Conservation (phyloP, 352 stramenopile genomes). For the Poterioochromonas sp. region DNA sequence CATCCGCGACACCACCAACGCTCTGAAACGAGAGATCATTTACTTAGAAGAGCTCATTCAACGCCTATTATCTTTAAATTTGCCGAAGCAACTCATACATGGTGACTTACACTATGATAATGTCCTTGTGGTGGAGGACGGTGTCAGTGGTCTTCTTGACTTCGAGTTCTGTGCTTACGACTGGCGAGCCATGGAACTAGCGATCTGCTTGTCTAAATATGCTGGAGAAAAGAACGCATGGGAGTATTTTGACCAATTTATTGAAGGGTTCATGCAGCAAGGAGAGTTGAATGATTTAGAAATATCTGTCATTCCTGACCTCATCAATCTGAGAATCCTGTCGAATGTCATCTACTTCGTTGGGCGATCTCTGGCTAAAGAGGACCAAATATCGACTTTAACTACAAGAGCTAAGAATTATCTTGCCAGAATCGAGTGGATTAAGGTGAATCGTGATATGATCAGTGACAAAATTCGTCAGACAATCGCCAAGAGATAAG, state of each 20-base stretch:
- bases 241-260: constrained; percentile 37
- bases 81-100: constrained; percentile 36
- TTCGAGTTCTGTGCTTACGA: constrained; percentile 37
- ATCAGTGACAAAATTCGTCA: constrained; percentile 37
- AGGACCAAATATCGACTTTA: constrained; percentile 34
- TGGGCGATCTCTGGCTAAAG: constrained; percentile 21
- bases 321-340: constrained; percentile 38
- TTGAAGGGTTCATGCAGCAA: constrained; percentile 31
- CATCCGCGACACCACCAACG: not conserved
- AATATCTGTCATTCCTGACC: constrained; percentile 29
- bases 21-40: constrained; percentile 16
- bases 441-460: constrained; percentile 34
- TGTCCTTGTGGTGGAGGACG: constrained; percentile 29
- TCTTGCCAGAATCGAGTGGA: constrained; percentile 27
- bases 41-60: constrained; percentile 27
- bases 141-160: constrained; percentile 35
- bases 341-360: constrained; percentile 40
- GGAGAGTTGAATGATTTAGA: constrained; percentile 30
- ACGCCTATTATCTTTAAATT: not conserved
- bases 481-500: no score
- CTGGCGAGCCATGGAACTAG: constrained; percentile 37
- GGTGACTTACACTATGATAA: constrained; percentile 40
- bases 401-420: constrained; percentile 37
- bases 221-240: constrained; percentile 30
- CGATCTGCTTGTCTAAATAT: constrained; percentile 37